Evolutionary conservation across 306 rosid species (phyloP).

Genomic region (Pyrus pyrifolia): DNA sequence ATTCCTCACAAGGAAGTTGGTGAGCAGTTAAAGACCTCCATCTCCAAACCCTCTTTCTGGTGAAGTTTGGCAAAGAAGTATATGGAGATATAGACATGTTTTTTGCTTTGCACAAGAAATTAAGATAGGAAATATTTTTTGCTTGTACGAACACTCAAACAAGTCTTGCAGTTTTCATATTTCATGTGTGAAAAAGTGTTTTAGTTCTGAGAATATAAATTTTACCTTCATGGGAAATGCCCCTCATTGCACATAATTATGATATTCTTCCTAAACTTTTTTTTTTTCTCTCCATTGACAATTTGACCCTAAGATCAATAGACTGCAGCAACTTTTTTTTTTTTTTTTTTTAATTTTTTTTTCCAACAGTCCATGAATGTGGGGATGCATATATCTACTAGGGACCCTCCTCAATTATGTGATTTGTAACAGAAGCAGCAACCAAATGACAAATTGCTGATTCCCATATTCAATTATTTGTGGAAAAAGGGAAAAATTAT

Average conservation of each 20-base stretch:
- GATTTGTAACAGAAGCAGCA: background rate
- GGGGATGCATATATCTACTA: background rate
- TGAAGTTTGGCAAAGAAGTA: background rate
- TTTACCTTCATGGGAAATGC: too few relatives aligned
- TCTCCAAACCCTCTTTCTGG: slow-evolving; percentile 3
- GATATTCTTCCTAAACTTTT: background rate
- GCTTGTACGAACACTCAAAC: background rate
- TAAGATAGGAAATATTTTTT: background rate
- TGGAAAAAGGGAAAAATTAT: background rate
- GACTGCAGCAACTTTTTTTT: background rate
- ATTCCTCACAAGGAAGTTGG: slow-evolving; percentile 11
- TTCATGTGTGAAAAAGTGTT: background rate
- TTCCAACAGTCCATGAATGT: background rate
- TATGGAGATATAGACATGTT: too few relatives aligned
- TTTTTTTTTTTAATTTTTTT: too few relatives aligned
- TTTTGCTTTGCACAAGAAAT: background rate
- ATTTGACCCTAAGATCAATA: background rate
- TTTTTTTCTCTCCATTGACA: background rate
- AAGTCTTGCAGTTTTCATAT: background rate
- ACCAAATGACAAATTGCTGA: background rate
- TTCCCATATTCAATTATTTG: background rate
- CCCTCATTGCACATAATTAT: too few relatives aligned
- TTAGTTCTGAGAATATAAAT: too few relatives aligned
- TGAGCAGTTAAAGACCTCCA: slow-evolving; percentile 49
- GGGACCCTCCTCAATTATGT: background rate